phyloP scores from a whole-genome alignment of 176 grass and related monocot species.

The Phoenix dactylifera region DNA sequence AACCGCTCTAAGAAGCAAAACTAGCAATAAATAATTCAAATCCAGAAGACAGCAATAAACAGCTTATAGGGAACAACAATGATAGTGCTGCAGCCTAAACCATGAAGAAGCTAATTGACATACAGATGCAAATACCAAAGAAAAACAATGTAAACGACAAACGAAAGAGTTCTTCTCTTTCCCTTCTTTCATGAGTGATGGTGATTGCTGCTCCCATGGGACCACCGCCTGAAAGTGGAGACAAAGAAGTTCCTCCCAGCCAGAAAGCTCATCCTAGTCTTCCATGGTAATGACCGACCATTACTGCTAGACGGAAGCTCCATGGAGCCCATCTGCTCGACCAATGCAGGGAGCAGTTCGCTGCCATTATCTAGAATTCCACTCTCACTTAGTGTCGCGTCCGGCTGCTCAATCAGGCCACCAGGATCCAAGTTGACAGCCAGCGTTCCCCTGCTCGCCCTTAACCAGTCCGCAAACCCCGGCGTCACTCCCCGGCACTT shows the following conservation, averaged over 20 bases:
- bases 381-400: slow-evolving; percentile 28
- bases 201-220: slow-evolving; percentile 9
- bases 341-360: slow-evolving; percentile 23
- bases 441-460: slow-evolving; percentile 40
- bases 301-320: slow-evolving; percentile 23
- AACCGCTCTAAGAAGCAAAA: too few species aligned
- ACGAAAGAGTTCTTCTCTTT: too few species aligned
- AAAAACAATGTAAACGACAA: too few species aligned
- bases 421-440: slow-evolving; percentile 35
- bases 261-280: slow-evolving; percentile 33
- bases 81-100: too few species aligned
- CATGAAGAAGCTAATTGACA: too few species aligned
- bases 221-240: slow-evolving; percentile 38
- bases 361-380: slow-evolving; percentile 28
- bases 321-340: slow-evolving; percentile 29
- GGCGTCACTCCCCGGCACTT: slow-evolving; percentile 63
- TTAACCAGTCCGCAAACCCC: slow-evolving; percentile 52
- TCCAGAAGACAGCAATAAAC: too few species aligned
- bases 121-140: too few species aligned
- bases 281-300: slow-evolving; percentile 16
- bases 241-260: slow-evolving; percentile 35
- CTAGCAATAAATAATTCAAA: too few species aligned
- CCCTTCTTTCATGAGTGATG: slow-evolving; percentile 18
- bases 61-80: too few species aligned
- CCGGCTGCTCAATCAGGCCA: slow-evolving; percentile 32